A percentile compares a stretch with the other conserved stretches of the same genome.
Conservation (phyloP, 345 rosid species). For the Lenwebbia sp. region DNA sequence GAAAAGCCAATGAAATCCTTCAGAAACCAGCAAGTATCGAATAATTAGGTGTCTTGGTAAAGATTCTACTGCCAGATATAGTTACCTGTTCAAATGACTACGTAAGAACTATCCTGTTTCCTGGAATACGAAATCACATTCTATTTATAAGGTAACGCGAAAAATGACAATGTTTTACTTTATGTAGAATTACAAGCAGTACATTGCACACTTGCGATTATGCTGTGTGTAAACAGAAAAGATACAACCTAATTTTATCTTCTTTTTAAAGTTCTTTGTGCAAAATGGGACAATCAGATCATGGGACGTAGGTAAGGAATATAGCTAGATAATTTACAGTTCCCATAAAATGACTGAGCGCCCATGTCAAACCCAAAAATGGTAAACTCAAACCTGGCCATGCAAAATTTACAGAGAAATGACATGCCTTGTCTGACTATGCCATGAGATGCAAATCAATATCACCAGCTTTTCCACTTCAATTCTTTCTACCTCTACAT, state of each 20-base stretch:
- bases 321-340: background rate
- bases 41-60: background rate
- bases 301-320: background rate
- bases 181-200: background rate
- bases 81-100: background rate
- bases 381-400: background rate
- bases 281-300: background rate
- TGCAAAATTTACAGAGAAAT: background rate
- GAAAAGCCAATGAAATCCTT: background rate
- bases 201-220: background rate
- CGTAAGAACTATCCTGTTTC: background rate
- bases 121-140: background rate
- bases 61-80: background rate
- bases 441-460: background rate
- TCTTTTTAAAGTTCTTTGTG: background rate
- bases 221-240: background rate
- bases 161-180: background rate
- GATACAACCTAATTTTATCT: background rate
- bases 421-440: background rate
- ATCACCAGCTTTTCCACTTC: background rate
- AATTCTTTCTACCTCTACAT: background rate
- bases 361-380: background rate
- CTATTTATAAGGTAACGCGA: background rate
- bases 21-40: background rate
- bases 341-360: background rate